Percentiles rank a stretch among this genome's conserved stretches.
Conservation (phyloP, 768 basidiomycete genomes). For the Suillus subaureus region DNA sequence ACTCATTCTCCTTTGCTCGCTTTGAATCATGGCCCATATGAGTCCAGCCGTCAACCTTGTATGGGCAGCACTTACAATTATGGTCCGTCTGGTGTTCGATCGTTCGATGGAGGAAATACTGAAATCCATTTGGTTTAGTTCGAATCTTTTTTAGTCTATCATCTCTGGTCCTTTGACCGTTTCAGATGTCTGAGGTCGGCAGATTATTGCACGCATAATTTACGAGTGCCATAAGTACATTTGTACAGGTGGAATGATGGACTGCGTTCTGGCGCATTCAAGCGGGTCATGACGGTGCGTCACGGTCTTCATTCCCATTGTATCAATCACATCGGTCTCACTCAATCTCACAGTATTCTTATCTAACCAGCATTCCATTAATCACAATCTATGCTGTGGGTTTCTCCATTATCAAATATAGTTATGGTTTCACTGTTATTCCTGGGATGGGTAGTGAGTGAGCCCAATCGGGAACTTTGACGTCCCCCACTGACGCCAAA, state of each 20-base stretch:
- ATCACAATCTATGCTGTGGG: conserved; percentile 61
- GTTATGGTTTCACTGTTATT: conserved; percentile 57
- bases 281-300: conserved; percentile 81
- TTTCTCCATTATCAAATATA: conserved; percentile 73
- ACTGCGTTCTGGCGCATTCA: conserved; percentile 72
- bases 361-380: conserved; percentile 63
- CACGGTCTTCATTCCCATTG: neutral
- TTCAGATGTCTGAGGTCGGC: conserved; percentile 72
- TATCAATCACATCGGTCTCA: neutral
- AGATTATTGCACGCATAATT: neutral
- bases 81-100: conserved; percentile 42
- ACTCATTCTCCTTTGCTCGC: conserved; percentile 22
- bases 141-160: conserved; percentile 63
- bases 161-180: conserved; percentile 79
- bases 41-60: conserved; percentile 63
- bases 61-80: conserved; percentile 56
- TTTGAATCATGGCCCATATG: conserved; percentile 56
- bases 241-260: conserved; percentile 66
- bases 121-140: conserved; percentile 40
- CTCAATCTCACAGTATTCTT: conserved; percentile 60
- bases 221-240: neutral
- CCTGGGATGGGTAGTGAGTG: conserved; percentile 54
- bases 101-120: neutral
- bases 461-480: neutral
- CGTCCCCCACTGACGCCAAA: conserved; percentile 7